Evolutionary conservation across 257 asterid species (phyloP).

Genomic region (Vinca minor): DNA sequence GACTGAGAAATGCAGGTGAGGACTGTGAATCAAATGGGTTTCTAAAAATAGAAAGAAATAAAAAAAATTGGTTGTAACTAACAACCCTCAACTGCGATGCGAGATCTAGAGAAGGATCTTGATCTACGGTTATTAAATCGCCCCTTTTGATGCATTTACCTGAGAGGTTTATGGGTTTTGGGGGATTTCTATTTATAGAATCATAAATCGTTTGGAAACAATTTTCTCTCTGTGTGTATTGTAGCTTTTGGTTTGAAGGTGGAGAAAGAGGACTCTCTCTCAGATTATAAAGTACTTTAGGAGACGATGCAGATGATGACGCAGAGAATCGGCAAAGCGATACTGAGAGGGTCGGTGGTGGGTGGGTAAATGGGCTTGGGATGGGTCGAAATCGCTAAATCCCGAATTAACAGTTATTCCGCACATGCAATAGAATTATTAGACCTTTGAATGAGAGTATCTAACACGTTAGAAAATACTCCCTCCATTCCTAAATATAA

Average conservation of each 20-base stretch:
- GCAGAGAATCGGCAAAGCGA: constrained; percentile 2
- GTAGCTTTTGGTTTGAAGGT: background rate
- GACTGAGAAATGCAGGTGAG: background rate
- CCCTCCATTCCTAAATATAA: too few species aligned
- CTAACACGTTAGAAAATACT: too few species aligned
- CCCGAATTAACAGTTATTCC: too few species aligned
- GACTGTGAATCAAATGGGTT: background rate
- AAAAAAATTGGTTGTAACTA: too few species aligned
- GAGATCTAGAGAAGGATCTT: constrained; percentile 85
- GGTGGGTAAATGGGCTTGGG: background rate
- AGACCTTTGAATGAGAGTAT: too few species aligned
- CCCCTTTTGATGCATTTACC: constrained; percentile 78
- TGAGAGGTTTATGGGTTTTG: constrained; percentile 1
- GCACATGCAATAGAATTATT: too few species aligned
- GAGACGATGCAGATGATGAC: background rate
- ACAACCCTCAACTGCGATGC: constrained; percentile 76
- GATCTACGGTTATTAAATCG: constrained; percentile 57
- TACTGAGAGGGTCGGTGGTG: background rate
- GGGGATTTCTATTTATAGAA: constrained; percentile 13
- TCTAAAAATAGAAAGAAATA: background rate
- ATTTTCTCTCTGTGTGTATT: too few species aligned
- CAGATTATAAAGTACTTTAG: background rate
- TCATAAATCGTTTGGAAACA: constrained; percentile 9
- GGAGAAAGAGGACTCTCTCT: background rate
- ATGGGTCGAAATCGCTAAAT: too few species aligned